A percentile compares a stretch with the other conserved stretches of the same genome.
Conservation (phyloP, 495 filamentous ascomycete species). For the Daldinia caldariorum region DNA sequence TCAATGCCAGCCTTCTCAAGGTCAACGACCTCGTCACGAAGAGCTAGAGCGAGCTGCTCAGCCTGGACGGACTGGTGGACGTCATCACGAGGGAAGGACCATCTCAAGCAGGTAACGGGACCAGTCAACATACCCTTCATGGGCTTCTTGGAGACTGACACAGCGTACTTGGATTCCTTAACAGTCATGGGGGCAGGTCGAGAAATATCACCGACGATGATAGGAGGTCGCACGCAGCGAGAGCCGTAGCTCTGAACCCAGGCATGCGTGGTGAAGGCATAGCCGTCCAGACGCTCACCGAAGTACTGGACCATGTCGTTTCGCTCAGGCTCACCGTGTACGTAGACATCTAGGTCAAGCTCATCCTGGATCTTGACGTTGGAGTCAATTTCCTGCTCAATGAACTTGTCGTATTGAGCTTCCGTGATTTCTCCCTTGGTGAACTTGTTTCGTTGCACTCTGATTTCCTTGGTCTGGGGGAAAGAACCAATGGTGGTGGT, state of each 20-base stretch:
- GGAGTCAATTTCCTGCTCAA: conserved; percentile 94
- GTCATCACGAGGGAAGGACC: conserved; percentile 99
- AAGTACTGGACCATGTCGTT: conserved; percentile 99
- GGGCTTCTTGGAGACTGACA: conserved; percentile 94
- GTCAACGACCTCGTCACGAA: conserved; percentile 97
- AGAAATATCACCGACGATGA: conserved; percentile 97
- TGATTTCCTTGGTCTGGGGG: conserved; percentile 99
- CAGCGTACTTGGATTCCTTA: conserved; percentile 99
- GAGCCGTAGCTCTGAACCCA: conserved; percentile 99
- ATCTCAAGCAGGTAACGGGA: conserved; percentile 96
- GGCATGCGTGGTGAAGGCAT: conserved; percentile 98
- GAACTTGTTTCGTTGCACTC: conserved; percentile 94
- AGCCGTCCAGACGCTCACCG: conserved; percentile 94
- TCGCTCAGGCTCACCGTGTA: conserved; percentile 98
- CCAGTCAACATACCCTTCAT: conserved; percentile 99
- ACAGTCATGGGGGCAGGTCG: conserved; percentile 97
- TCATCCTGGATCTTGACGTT: conserved; percentile 97
- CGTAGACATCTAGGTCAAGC: conserved; percentile 93
- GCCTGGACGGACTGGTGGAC: conserved; percentile 99
- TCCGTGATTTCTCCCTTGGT: conserved; percentile 95
- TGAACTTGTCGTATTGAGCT: conserved; percentile 95
- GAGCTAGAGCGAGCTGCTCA: conserved; percentile 96
- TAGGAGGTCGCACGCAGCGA: conserved; percentile 96
- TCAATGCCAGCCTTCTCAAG: conserved; percentile 94
- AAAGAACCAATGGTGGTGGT: conserved; percentile 99